These are phyloP conservation scores for Yarrowia keelungensis DNA, from an alignment of 805 yeast species.

Conservation along the genomic window DNA sequence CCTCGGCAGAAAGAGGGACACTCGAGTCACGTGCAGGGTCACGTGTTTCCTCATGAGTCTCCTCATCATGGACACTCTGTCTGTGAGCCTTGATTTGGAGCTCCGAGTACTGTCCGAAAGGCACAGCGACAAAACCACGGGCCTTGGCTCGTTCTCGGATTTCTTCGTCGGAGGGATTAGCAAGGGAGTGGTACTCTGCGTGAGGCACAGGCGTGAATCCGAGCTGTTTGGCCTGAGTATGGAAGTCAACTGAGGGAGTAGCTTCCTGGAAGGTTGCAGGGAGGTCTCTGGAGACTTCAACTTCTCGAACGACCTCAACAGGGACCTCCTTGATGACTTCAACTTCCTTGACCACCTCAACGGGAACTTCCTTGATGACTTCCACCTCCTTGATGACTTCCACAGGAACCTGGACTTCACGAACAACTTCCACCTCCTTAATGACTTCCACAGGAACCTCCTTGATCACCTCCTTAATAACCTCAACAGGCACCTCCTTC, in stretches of 20 bases:
- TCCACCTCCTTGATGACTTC: slow-evolving; percentile 33
- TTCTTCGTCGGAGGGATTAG: slow-evolving; percentile 34
- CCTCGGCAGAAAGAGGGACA: slow-evolving; percentile 29
- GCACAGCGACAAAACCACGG: slow-evolving; percentile 41
- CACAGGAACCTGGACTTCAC: slow-evolving; percentile 18
- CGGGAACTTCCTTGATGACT: slow-evolving; percentile 1
- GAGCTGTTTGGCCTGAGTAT: slow-evolving; percentile 28
- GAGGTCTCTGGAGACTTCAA: background rate
- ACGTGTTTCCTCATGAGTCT: background rate
- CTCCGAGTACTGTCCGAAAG: slow-evolving; percentile 41
- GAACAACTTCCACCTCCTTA: background rate
- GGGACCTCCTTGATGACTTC: slow-evolving; percentile 4
- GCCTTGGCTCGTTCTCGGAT: slow-evolving; percentile 25
- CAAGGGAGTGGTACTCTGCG: slow-evolving; percentile 34
- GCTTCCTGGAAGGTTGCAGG: slow-evolving; percentile 3
- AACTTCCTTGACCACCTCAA: background rate
- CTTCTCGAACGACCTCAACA: background rate
- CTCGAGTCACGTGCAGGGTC: background rate
- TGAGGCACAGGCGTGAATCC: slow-evolving; percentile 38
- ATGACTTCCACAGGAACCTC: slow-evolving; percentile 34
- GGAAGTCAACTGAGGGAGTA: background rate
- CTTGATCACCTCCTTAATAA: slow-evolving; percentile 6
- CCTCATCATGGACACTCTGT: slow-evolving; percentile 11
- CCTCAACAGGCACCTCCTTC: slow-evolving; percentile 6
- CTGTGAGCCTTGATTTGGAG: slow-evolving; percentile 42